phyloP scores from a whole-genome alignment of 1,284 basidiomycete genomes.

The Apiotrichum brassicae region DNA sequence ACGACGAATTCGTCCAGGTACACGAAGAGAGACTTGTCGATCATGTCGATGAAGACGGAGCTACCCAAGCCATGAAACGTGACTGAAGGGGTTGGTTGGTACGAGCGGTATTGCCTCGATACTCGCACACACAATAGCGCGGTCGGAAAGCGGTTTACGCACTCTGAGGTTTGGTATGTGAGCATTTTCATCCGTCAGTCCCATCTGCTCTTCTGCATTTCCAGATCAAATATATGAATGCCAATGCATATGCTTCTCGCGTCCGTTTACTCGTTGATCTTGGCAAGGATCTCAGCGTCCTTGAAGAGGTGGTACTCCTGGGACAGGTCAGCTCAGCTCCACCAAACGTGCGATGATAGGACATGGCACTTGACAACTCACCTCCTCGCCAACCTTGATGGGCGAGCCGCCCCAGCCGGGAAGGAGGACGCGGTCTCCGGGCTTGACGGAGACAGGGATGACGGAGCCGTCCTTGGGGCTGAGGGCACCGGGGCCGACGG shows the following conservation, averaged over 20 bases:
- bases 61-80: no score
- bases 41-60: no score
- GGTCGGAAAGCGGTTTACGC: no score
- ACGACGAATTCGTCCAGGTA: no score
- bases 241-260: conserved; percentile 3
- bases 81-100: no score
- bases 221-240: conserved; percentile 1
- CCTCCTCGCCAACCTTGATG: conserved; percentile 96
- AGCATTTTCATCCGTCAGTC: no score
- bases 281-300: conserved; percentile 92
- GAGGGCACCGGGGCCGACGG: conserved; percentile 85
- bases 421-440: conserved; percentile 86
- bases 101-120: no score
- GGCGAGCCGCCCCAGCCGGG: conserved; percentile 93
- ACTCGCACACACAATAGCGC: no score
- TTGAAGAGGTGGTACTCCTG: conserved; percentile 94
- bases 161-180: no score
- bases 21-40: no score
- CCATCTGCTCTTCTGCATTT: no score
- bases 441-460: conserved; percentile 71
- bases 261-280: conserved; percentile 73
- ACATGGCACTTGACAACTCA: conserved; percentile 53
- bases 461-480: conserved; percentile 71
- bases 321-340: neutral
- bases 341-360: no score